Base-by-base conservation (phyloP, 2,329 filamentous ascomycete species). In the Stagonosporopsis rhizophila region DNA sequence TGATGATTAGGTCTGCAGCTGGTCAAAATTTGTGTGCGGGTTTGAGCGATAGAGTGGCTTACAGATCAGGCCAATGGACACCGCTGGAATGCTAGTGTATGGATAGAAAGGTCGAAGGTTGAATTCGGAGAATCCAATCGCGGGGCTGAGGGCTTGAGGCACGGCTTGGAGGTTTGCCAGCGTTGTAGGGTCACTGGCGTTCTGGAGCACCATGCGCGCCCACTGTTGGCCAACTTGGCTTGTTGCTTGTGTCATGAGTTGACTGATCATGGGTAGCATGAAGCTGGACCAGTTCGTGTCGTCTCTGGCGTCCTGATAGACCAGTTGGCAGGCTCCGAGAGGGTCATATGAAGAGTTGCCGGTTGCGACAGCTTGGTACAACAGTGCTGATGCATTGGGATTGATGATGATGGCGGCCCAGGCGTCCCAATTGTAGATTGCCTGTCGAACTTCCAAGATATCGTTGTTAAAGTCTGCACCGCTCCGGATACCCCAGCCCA, bases 371-470 rank as follows among this genome's bases (percentile, higher is more conserved):
- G 87, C 85, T 17, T 79, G 73, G 48, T 82, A 82, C 0, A 89
- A 77, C 19, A 87, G 75, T 0, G 80, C 74, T 0, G 85, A 87
- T 0, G 87, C 86, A 61, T 89, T 88, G 1, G 85, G 70, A 58
- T 87, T 86, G 61, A 89, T 78, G 52, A 89, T 80, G 42, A 89
- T 80, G 0, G 87, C 86, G 0, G 83, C 85, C 79, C 83, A 89
- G 9, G 81, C 80, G 27, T 85, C 75, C 61, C 81, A 83, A 51
- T 88, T 77, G 67, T 87, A 88, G 1, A 89, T 78, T 3, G 79
- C 82, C 63, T 84, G 80, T 4, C 85, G 81, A 2, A 88, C 86
- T 15, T 78, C 76, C 30, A 82, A 74, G 0, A 84, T 82, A 52
- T 87, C 83, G 63, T 84, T 79, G 61, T 81, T 70, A 74, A 87